Base-by-base conservation (phyloP, 2,329 filamentous ascomycete genomes). In the Dryadomyces quercus-mongolicae region DNA sequence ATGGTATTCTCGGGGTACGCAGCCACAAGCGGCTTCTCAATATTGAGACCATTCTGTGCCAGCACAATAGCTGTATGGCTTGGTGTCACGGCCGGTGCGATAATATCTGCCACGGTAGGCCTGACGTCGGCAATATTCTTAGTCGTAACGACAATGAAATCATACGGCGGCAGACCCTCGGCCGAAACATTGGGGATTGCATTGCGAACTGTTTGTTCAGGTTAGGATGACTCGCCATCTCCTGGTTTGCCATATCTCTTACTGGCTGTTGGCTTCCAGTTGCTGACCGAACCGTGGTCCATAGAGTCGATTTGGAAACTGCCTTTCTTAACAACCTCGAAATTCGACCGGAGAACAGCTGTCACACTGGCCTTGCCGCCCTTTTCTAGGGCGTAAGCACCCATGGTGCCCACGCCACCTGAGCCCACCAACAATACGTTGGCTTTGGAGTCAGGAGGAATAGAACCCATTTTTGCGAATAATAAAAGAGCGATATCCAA, bases 11-110 rank as follows among this genome's bases (percentile, higher is more conserved):
- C 10, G 2, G 57, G 57, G 44, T 56, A 59, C 6, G 50, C 50
- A 2, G 43, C 50, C n/a, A 56, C 45, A 8, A 56, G 38, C 13
- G 55, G 54, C 15, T 15, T 3, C 51, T 59, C 57, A 43, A 59
- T 59, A 51, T 50, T 54, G 34, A 59, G 55, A 7, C 57, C 57
- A 51, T 59, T 59, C 53, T 59, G 57, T n/a, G 54, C 25, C 16
- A 59, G 56, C 31, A 51, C 54, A 3, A 59, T 46, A 13, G 51
- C 53, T 13, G 54, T 56, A 45, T 54, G 49, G 31, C 54, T 53
- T 5, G 53, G 51, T 15, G 56, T 56, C 5, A 59, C 56, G 25
- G 57, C 57, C 4, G 57, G 56, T 21, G 21, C 45, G 25, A 57
- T 53, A 6, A 56, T 51, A 16, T 57, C 57, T 25, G 50, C 43